Evolutionary conservation across 805 yeast species (phyloP).

Genomic region (Pichia eremophila): DNA sequence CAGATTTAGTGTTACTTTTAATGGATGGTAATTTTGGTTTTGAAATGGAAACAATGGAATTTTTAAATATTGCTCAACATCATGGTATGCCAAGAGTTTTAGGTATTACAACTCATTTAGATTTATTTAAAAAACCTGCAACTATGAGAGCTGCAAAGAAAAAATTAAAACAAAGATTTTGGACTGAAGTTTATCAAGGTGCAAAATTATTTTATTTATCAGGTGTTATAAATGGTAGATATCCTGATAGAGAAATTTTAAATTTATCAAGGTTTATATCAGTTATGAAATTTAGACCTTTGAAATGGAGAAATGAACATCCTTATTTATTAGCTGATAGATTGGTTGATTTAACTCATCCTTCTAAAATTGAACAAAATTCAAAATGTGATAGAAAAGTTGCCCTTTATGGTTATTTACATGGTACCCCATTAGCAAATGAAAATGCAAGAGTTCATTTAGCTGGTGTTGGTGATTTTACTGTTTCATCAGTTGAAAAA

Average conservation of each 20-base stretch:
- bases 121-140: conserved; percentile 80
- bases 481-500: conserved; percentile 69
- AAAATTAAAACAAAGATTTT: conserved; percentile 83
- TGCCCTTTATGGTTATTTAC: conserved; percentile 88
- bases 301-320: conserved; percentile 98
- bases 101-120: conserved; percentile 93
- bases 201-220: conserved; percentile 91
- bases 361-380: conserved; percentile 66
- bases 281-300: conserved; percentile 97
- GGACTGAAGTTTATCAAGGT: conserved; percentile 99
- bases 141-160: conserved; percentile 89
- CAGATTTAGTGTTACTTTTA: conserved; percentile 81
- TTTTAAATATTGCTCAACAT: conserved; percentile 88
- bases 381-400: conserved; percentile 81
- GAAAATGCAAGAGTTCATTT: conserved; percentile 73
- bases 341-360: conserved; percentile 86
- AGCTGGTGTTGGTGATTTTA: conserved; percentile 91
- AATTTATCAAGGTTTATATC: conserved; percentile 87
- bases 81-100: conserved; percentile 98
- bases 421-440: conserved; percentile 78
- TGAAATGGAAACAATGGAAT: conserved; percentile 99
- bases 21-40: conserved; percentile 97
- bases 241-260: conserved; percentile 92
- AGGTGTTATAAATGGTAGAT: conserved; percentile 94
- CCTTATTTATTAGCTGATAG: conserved; percentile 89